Conservation (phyloP, 176 grass and related monocot genomes). For the Stipa capillata region DNA sequence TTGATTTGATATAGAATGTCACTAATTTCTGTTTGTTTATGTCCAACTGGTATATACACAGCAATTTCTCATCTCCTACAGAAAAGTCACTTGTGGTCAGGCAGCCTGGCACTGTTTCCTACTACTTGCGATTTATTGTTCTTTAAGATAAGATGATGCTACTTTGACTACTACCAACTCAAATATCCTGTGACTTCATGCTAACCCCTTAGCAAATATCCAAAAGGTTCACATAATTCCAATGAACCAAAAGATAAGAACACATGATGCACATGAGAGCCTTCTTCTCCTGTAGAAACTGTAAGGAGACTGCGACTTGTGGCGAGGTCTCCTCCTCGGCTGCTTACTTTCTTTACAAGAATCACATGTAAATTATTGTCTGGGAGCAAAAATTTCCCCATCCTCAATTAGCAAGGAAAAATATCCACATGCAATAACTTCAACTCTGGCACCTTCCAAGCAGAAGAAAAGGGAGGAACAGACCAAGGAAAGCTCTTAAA, state of each 20-base stretch:
- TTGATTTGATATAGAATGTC: background rate
- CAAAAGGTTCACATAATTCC: no score
- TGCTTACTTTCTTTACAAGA: background rate
- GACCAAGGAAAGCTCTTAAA: background rate
- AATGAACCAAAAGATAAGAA: no score
- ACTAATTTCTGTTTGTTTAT: no score
- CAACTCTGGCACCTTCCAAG: background rate
- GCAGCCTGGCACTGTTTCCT: background rate
- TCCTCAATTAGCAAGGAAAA: no score
- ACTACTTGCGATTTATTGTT: background rate
- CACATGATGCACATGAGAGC: no score
- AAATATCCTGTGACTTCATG: no score
- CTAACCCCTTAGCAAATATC: no score
- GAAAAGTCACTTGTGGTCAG: background rate
- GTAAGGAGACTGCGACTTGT: no score
- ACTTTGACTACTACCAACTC: no score
- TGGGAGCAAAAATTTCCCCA: background rate
- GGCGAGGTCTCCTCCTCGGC: background rate
- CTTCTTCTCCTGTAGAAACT: no score
- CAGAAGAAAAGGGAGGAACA: background rate
- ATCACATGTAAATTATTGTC: background rate
- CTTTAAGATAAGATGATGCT: background rate
- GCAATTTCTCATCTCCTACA: background rate
- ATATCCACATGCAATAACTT: slow-evolving; percentile 7
- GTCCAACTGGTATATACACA: background rate